Evolutionary conservation across 495 filamentous ascomycete species (phyloP), one percentile per base, ranked within the genome.

Genomic region (Entonaema liquescens): DNA sequence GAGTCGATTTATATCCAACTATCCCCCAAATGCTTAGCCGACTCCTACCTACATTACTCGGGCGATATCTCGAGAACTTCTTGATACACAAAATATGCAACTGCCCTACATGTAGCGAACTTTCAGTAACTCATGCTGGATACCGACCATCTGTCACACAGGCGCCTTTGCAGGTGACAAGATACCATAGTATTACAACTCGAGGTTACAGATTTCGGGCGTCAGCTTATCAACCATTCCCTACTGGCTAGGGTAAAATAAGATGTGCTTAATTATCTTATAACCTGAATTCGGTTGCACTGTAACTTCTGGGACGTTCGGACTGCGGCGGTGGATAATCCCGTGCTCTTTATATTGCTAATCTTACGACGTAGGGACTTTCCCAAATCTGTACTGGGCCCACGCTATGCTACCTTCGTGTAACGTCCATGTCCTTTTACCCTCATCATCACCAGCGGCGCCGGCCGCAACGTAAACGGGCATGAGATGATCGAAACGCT

Each of bases 401-500:
- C 91, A 94, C 53, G 86, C 91, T 80, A 93, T 82, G 72, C 86
- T 87, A 7, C 85, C 85, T 79, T 94, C 90, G 11, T 83, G 82
- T 61, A 89, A 57, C 6, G 89, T 93, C 88, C 89, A 93, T 50
- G 87, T 71, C 73, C 87, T 84, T 77, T 83, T 83, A 0, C 87
- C 92, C 17, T 76, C 60, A 76, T 93, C 91, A 8, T 85, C 83
- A 0, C 85, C 88, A 0, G 89, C 91, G 9, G 91, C 91, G 0
- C 92, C 92, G 0, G 90, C 90, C 3, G 86, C 89, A 71, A 97
- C 83, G 77, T 92, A 87, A 21, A 95, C 83, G 0, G 93, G 93
- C 78, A 95, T 84, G 56, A 96, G 72, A 80, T 97, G 93, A 40
- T 96, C 92, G 74, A 94, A 83, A 52, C 75, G 79, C 60, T 77